Base-by-base conservation (phyloP, 2,329 filamentous ascomycete species). In the Apiospora aurea region DNA sequence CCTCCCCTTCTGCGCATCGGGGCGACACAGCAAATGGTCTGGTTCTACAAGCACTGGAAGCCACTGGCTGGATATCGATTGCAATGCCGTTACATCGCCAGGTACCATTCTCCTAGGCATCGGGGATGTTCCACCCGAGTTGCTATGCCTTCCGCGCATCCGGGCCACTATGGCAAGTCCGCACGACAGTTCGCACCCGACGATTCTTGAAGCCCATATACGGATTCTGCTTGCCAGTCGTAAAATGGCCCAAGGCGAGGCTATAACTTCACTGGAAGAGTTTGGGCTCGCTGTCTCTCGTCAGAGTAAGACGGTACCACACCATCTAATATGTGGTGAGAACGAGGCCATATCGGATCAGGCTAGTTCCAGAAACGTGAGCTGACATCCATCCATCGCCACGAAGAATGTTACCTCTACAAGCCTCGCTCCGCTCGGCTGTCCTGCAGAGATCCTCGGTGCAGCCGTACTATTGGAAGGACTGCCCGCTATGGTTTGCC, bases 281-380 rank as follows among this genome's bases (percentile, higher is more conserved):
- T 18, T 38, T 18, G 29, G 34, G 29, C 7, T 61, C 29, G n/a
- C 16, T 34, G 53, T 61, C 53, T 61, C 53, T 61, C 8, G 4
- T n/a, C 29, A 61, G 29, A 64, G 57, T 64, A 38, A 64, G 57
- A 64, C 34, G 57, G 57, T 64, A 24, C 57, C 57, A 64, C 57
- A 64, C 57, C 57, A 38, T 61, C 38, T 38, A n/a, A 64, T 64
- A 64, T 64, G 34, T 41, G n/a, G 16, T 49, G 46, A n/a, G 18
- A 49, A 49, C 21, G 57, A 64, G 57, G 57, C 57, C 57, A 41
- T 64, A 64, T 64, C 18, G 57, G 57, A 14, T 41, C 34, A 13
- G 57, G 29, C 57, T 64, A 64, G 57, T 64, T 14, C 57, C 34
- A 64, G 57, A 64, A 41, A 64, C 57, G 57, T 64, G 57, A 64